phyloP scores from a whole-genome alignment of 2,329 filamentous ascomycete genomes.

The Clonostachys rhizophaga region DNA sequence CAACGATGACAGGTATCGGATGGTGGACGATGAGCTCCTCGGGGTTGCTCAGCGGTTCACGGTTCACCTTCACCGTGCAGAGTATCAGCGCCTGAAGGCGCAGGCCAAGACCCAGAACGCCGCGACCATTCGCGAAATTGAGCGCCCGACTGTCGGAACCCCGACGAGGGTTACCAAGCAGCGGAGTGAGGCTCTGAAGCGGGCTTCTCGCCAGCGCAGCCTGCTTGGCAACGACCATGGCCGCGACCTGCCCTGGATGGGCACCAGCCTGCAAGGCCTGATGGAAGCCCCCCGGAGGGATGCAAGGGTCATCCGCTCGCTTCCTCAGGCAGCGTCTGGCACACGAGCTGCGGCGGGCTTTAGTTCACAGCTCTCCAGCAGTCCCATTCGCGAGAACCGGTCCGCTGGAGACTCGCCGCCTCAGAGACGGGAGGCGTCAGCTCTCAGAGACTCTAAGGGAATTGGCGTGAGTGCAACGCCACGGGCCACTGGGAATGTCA shows the following conservation, averaged over 20 bases:
- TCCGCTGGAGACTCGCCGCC: no score
- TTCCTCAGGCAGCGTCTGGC: constrained; percentile 3
- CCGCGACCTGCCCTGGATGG: constrained; percentile 13
- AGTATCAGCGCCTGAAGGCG: constrained; percentile 65
- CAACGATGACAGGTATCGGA: constrained; percentile 70
- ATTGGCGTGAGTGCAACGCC: no score
- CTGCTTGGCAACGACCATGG: constrained; percentile 4
- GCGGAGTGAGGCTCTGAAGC: constrained; percentile 10
- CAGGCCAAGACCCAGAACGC: constrained; percentile 50
- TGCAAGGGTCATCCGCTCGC: not conserved
- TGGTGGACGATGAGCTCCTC: constrained; percentile 80
- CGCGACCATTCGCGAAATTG: constrained; percentile 42
- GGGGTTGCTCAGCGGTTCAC: constrained; percentile 66
- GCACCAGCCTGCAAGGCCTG: constrained; percentile 30
- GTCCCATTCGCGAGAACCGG: no score
- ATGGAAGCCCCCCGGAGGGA: constrained; percentile 34
- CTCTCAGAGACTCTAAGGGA: no score
- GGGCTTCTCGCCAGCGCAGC: constrained; percentile 15
- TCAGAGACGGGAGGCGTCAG: no score
- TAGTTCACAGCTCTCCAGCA: constrained; percentile 2
- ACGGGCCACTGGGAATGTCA: no score
- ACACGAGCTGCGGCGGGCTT: constrained; percentile 20
- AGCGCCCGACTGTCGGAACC: constrained; percentile 41
- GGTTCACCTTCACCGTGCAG: constrained; percentile 69
- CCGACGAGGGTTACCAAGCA: constrained; percentile 16